phyloP scores from a whole-genome alignment of 192 early-diverging fungal genomes.

The Spizellomyces sp. region DNA sequence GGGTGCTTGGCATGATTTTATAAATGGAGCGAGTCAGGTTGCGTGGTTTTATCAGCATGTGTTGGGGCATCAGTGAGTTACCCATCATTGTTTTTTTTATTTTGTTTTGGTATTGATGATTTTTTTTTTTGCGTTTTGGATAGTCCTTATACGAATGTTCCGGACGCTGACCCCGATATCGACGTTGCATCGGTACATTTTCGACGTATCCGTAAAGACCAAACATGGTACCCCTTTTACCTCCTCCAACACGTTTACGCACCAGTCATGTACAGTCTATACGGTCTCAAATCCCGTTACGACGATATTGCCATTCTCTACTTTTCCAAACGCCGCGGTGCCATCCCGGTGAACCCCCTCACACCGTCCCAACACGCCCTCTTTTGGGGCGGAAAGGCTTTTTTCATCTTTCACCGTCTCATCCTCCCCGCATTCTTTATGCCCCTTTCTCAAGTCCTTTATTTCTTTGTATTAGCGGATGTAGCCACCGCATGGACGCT shows the following conservation, averaged over 20 bases:
- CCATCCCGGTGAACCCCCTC: constrained; percentile 52
- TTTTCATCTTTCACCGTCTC: constrained; percentile 54
- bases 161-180: constrained; percentile 58
- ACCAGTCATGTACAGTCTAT: constrained; percentile 53
- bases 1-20: constrained; percentile 59
- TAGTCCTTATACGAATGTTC: constrained; percentile 59
- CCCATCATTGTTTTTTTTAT: no score
- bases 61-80: constrained; percentile 54
- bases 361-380: constrained; percentile 46
- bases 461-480: constrained; percentile 51
- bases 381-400: constrained; percentile 62
- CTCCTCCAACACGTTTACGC: constrained; percentile 53
- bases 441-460: constrained; percentile 35
- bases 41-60: constrained; percentile 63
- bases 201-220: constrained; percentile 54
- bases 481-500: constrained; percentile 54
- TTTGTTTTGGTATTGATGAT: no score
- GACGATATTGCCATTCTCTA: constrained; percentile 57
- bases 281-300: constrained; percentile 54
- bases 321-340: constrained; percentile 49
- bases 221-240: constrained; percentile 55
- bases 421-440: constrained; percentile 44
- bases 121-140: no score
- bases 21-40: constrained; percentile 59
- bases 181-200: constrained; percentile 44